These are phyloP conservation scores for Nannochloris sp. DNA, from an alignment of 139 green algal genomes.

Conservation along the genomic window DNA sequence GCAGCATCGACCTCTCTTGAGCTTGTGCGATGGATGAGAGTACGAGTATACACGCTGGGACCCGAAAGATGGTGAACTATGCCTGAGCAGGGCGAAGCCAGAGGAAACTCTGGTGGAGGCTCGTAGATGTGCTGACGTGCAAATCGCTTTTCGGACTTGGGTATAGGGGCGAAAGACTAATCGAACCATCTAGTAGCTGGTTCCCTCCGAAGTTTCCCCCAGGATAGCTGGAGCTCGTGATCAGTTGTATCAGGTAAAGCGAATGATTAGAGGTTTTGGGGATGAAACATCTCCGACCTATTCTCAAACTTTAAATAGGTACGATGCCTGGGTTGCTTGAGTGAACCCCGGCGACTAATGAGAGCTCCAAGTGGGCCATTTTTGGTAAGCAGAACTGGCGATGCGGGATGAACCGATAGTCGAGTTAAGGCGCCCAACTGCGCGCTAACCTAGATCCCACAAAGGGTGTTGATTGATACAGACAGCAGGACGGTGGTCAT, in stretches of 20 bases:
- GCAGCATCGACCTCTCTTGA: constrained; percentile 81
- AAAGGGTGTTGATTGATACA: constrained; percentile 92
- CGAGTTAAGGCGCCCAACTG: constrained; percentile 81
- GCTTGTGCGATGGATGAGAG: constrained; percentile 82
- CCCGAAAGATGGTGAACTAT: constrained; percentile 96
- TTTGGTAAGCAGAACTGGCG: constrained; percentile 96
- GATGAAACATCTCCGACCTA: constrained; percentile 77
- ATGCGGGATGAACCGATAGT: constrained; percentile 92
- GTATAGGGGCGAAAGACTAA: constrained; percentile 98
- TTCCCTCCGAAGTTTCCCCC: constrained; percentile 91
- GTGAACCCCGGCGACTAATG: constrained; percentile 70
- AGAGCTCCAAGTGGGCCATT: constrained; percentile 81
- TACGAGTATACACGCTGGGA: constrained; percentile 78
- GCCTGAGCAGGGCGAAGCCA: constrained; percentile 87
- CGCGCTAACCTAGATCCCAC: constrained; percentile 88
- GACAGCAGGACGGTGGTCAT: constrained; percentile 93
- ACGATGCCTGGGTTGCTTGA: constrained; percentile 73
- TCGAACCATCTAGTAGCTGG: constrained; percentile 96
- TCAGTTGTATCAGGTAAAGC: constrained; percentile 85
- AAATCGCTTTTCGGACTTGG: constrained; percentile 95
- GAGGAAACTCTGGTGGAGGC: constrained; percentile 88
- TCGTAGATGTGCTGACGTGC: constrained; percentile 92
- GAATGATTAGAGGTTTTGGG: constrained; percentile 87
- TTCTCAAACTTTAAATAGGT: constrained; percentile 96
- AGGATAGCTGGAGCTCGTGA: constrained; percentile 78